phyloP scores from a whole-genome alignment of 139 green algal genomes.

The Yamagishiella unicocca region DNA sequence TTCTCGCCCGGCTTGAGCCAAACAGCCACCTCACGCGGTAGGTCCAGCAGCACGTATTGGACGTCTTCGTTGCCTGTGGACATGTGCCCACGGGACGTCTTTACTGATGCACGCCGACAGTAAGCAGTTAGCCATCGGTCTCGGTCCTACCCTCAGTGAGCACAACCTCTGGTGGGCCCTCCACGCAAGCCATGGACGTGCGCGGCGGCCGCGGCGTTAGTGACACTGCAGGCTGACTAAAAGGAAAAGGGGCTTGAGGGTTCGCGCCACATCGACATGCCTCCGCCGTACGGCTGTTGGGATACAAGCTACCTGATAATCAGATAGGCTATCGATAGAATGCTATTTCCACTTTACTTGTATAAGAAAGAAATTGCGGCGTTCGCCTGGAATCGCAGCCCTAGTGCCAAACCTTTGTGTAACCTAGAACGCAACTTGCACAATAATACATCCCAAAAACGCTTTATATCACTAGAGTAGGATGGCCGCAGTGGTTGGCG shows the following conservation, averaged over 20 bases:
- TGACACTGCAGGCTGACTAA: neutral
- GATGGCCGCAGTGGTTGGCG: no score
- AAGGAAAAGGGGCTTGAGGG: neutral
- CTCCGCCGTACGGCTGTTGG: no score
- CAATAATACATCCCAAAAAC: no score
- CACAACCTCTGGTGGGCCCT: slow-evolving; percentile 33
- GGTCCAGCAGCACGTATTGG: slow-evolving; percentile 40
- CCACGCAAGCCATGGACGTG: slow-evolving; percentile 30
- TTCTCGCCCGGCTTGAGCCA: slow-evolving; percentile 5
- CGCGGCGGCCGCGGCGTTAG: neutral
- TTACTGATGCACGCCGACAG: neutral
- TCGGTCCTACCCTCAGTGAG: slow-evolving; percentile 23
- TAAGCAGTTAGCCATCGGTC: neutral
- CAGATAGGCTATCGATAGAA: no score
- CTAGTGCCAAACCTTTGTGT: no score
- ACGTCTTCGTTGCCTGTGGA: slow-evolving; percentile 40
- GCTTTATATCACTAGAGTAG: no score
- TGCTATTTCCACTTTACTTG: no score
- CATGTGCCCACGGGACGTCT: neutral
- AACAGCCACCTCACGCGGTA: slow-evolving; percentile 31
- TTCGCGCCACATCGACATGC: neutral
- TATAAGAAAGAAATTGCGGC: no score
- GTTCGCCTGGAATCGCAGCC: no score
- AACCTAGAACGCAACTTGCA: no score
- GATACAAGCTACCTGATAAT: no score